phyloP scores from a whole-genome alignment of 2,329 filamentous ascomycete species.

The Fusarium continuum region DNA sequence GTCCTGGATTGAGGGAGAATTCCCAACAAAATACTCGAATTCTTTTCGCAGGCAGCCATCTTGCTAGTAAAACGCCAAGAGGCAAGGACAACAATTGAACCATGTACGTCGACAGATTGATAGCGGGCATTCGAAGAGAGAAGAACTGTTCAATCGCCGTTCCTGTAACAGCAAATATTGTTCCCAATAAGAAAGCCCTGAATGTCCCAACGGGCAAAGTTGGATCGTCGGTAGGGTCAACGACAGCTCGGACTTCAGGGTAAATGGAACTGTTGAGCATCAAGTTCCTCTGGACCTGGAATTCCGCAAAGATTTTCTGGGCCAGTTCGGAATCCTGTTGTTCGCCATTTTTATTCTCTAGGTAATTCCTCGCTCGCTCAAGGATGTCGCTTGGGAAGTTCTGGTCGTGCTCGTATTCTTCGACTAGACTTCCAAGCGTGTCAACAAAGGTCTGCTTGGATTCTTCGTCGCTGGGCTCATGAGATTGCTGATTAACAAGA shows the following conservation, averaged over 20 bases:
- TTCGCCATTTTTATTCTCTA: conserved; percentile 35
- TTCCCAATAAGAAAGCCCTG: conserved; percentile 51
- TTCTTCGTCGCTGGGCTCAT: not conserved
- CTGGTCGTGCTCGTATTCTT: conserved; percentile 56
- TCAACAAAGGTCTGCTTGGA: not conserved
- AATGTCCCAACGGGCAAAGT: conserved; percentile 54
- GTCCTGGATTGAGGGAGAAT: conserved; percentile 56
- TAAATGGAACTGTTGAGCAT: conserved; percentile 50
- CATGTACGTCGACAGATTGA: conserved; percentile 52
- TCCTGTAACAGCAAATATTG: conserved; percentile 46
- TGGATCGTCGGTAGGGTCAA: conserved; percentile 54
- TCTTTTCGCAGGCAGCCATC: conserved; percentile 13
- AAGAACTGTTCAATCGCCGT: conserved; percentile 49
- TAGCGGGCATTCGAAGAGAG: conserved; percentile 53
- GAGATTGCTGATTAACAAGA: not conserved
- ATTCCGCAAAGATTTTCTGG: conserved; percentile 30
- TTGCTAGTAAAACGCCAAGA: conserved; percentile 48
- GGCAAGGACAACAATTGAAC: conserved; percentile 54
- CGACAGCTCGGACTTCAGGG: conserved; percentile 56
- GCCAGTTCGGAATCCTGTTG: conserved; percentile 28
- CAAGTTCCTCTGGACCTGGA: conserved; percentile 37
- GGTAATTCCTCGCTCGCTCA: conserved; percentile 52
- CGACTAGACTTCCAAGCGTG: conserved; percentile 43
- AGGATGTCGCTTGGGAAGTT: conserved; percentile 57
- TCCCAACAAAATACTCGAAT: conserved; percentile 17